Base-by-base conservation (phyloP, 2,329 filamentous ascomycete species). In the Ophiostoma tasmaniense region DNA sequence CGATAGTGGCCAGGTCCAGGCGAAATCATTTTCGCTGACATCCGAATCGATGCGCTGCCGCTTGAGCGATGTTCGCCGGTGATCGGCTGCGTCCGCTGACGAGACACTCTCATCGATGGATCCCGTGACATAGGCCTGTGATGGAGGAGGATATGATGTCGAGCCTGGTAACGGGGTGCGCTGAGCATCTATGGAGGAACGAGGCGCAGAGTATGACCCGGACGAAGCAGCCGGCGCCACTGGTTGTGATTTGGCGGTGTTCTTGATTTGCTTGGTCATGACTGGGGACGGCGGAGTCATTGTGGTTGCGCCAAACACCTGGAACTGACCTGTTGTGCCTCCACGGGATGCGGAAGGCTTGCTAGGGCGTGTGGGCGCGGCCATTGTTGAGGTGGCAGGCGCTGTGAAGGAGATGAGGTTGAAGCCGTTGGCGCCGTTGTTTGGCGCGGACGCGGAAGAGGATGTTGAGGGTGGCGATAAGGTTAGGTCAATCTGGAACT, bases 1-100 rank as follows among this genome's bases (percentile, higher is more conserved):
- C 10, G 72, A 73, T 62, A 70, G 33, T 28, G 72, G 71, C 72
- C 70, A 72, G 1, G 70, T 70, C 72, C 72, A 73, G n/a, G 70
- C 69, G 65, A 72, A 71, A 28, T 73, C 72, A 3, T 66, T 69
- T 39, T 73, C 72, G 64, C 71, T 73, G 11, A 50, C 68, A 45
- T 73, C 70, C 3, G 70, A 71, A 28, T 70, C 69, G 62, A 72
- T 66, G 2, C 72, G 71, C 6, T 50, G 72, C 8, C 70, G 69
- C 25, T 73, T 72, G 1, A 33, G 11, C 1, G 52, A 17, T 3
- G 22, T 59, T 2, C 8, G 68, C 3, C 10, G 66, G 8, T 20
- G 45, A 22, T 70, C 68, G 25, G 42, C 33, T 17, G 62, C 55
- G 22, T 67, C 66, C 11, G 39, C 62, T 4, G 66, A 64, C n/a